Evolutionary conservation across 441 rosid genomes (phyloP), one percentile per base, ranked within the genome.

Genomic region (Eutrema salsugineum): DNA sequence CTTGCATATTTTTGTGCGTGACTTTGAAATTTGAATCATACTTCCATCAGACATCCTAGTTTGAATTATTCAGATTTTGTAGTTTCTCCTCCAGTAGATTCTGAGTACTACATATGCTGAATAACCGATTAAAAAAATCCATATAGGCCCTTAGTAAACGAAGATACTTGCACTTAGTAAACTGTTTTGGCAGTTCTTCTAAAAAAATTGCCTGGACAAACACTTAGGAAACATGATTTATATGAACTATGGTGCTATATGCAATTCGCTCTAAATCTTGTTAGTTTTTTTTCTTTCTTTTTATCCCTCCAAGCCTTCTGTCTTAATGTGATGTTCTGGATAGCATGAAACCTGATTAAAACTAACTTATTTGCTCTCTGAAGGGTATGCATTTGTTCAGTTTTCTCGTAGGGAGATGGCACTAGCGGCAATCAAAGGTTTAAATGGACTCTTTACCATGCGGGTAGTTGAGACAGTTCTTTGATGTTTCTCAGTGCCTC

Each of bases 321-420:
- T 16, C 39, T 39, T 28, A 12, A 54, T 54, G 22, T 22, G 33
- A 33, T 24, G 12, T 50, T 59, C 19, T 33, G 55, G 55, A 50
- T 42, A 20, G 30, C 66, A 59, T 59, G 61, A 15, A 65, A 66
- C 10, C 40, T 19, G n/a, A 16, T 47, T 40, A 19, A 55, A 46
- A 17, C 53, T 44, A 68, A 33, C 16, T 77, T 46, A 30, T 35
- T 73, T 61, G 39, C 77, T 79, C 70, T 79, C 61, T 83, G 79
- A 84, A 91, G 99, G 99, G 65, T 90, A 78, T 68, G 98, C 87
- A 61, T 90, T 94, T 86, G 80, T 92, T 68, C 92, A 86, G 81
- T 91, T 79, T 82, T 76, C 88, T 66, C 80, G 83, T 64, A 84
- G 81, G 76, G 94, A 94, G 72, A 94, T 90, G 99, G 98, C 96